Conservation (phyloP, 1,284 basidiomycete genomes). For the Ceratobasidium sp. region DNA sequence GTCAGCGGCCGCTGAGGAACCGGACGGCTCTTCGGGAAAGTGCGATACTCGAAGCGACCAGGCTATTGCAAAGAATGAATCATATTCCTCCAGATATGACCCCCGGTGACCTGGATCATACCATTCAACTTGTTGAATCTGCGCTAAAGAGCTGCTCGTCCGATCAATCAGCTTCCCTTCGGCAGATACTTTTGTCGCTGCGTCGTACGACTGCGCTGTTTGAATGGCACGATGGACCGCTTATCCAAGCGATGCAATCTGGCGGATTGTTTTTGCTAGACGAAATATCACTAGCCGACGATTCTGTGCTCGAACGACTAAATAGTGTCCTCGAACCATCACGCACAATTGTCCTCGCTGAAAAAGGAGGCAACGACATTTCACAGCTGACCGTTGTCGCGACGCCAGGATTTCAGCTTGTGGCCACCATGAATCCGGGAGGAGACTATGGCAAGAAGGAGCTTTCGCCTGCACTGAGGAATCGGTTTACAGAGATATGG, state of each 20-base stretch:
- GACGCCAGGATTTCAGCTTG: constrained; percentile 79
- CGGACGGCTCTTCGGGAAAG: constrained; percentile 60
- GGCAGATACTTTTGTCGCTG: constrained; percentile 58
- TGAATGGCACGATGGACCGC: constrained; percentile 96
- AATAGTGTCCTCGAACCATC: constrained; percentile 96
- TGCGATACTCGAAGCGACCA: constrained; percentile 52
- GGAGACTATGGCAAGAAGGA: constrained; percentile 99
- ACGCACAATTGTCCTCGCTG: constrained; percentile 91
- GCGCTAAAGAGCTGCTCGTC: constrained; percentile 34
- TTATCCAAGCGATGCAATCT: constrained; percentile 89
- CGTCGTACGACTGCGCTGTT: constrained; percentile 75
- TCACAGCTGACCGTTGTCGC: constrained; percentile 77
- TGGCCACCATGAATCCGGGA: constrained; percentile 99
- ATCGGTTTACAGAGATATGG: constrained; percentile 99
- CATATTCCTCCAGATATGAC: constrained; percentile 22
- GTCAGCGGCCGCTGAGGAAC: constrained; percentile 92
- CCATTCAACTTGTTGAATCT: constrained; percentile 44
- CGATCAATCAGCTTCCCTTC: constrained; percentile 6
- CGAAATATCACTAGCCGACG: constrained; percentile 97
- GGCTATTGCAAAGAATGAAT: constrained; percentile 44
- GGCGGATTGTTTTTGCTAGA: constrained; percentile 94
- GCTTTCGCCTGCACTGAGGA: constrained; percentile 94
- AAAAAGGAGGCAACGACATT: constrained; percentile 83
- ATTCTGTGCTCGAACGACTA: constrained; percentile 96
- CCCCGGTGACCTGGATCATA: constrained; percentile 43